Conservation (phyloP, 2,329 filamentous ascomycete species). For the Fusarium zealandicum region DNA sequence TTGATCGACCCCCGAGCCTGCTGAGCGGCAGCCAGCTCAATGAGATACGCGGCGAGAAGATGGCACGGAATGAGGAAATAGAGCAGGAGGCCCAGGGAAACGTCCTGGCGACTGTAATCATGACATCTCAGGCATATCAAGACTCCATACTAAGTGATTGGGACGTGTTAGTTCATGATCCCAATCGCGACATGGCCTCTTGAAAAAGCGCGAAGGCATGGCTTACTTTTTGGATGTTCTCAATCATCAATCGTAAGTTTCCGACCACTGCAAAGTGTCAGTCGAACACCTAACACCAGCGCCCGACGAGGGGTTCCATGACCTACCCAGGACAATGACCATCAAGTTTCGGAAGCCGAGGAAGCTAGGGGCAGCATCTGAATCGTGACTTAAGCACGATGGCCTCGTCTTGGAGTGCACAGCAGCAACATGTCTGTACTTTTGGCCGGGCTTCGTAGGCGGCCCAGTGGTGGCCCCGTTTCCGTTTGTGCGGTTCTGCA, state of each 20-base stretch:
- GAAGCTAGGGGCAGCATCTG: constrained; percentile 78
- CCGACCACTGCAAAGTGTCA: constrained; percentile 72
- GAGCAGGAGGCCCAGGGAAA: constrained; percentile 76
- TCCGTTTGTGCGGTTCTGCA: constrained; percentile 31
- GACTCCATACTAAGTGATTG: constrained; percentile 78
- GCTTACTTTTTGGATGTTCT: constrained; percentile 89
- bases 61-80: constrained; percentile 91
- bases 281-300: constrained; percentile 17
- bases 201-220: not conserved
- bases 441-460: constrained; percentile 48
- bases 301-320: constrained; percentile 19
- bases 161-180: constrained; percentile 12
- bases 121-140: constrained; percentile 91
- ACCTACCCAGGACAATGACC: constrained; percentile 85
- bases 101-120: constrained; percentile 81
- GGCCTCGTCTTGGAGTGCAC: constrained; percentile 76
- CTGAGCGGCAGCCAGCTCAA: constrained; percentile 83
- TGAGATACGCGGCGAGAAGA: constrained; percentile 86
- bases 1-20: constrained; percentile 76
- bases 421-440: constrained; percentile 92
- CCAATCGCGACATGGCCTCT: not conserved
- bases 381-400: constrained; percentile 88
- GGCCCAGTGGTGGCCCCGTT: constrained; percentile 35
- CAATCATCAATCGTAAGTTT: constrained; percentile 92
- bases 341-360: constrained; percentile 95